Evolutionary conservation across 352 stramenopile genomes (phyloP), one percentile per base, ranked within the genome.

Genomic region (Phytophthora capsici): DNA sequence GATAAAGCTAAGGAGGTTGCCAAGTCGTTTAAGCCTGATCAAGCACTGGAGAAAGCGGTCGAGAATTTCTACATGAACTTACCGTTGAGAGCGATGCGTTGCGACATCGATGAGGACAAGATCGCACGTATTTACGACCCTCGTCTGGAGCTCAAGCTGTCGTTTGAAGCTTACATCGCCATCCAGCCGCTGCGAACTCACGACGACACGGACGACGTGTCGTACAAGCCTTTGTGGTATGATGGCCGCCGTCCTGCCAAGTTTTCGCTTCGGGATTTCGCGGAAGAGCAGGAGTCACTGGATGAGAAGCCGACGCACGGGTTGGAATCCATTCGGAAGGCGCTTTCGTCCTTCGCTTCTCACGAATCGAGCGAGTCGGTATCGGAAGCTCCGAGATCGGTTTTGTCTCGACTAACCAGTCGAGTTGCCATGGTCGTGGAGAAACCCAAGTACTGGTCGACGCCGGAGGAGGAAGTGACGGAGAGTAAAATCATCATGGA

Each of bases 41-140:
- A 95, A 65, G 80, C 85, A 22, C 75, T 96, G 2, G 62, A 87
- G 25, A 73, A 66, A 45, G 82, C 81, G 2, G 69, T 95, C 16
- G 54, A 90, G 14, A 69, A 80, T 40, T 97, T 97, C 41, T 79
- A 84, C 51, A 57, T 65, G 23, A 68, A 79, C n/a, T 22, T 84
- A 14, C 72, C 69, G 9, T 49, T 84, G 17, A 41, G 49, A 30
- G 66, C 67, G 8, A 84, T 82, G 69, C 51, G 56, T 12, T 84
- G 73, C 25, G 72, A 82, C 36, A 14, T 82, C 4, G 55, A 80
- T 22, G 57, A 75, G 7, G 59, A 32, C 22, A 81, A 82, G 37
- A 45, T 80, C 14, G 75, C 75, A 46, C 62, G 66, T 1, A 80
- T 84, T 9, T 81, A 80, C 44, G 70, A 81, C 45, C 63, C 57